Conservation (phyloP, 805 yeast genomes). For the Yamadazyma phyllophila region DNA sequence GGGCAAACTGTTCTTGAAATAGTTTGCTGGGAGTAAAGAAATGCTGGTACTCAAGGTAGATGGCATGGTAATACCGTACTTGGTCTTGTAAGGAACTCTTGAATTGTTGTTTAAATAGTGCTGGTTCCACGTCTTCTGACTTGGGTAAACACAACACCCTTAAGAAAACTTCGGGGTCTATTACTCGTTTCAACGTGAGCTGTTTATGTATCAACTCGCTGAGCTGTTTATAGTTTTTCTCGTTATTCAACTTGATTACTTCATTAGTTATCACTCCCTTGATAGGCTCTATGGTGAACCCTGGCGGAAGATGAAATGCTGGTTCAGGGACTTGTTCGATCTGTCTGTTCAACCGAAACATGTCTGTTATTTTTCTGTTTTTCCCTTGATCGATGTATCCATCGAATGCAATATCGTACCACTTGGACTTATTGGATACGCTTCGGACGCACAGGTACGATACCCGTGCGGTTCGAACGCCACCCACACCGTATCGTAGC, state of each 20-base stretch:
- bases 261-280: not conserved
- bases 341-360: not conserved
- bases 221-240: not conserved
- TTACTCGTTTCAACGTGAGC: not conserved
- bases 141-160: not conserved
- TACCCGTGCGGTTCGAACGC: not conserved
- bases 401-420: slow-evolving; percentile 4
- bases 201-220: not conserved
- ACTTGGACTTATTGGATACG: slow-evolving; percentile 1
- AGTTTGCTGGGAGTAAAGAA: not conserved
- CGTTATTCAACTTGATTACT: not conserved
- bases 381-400: not conserved
- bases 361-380: not conserved
- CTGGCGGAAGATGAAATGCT: not conserved
- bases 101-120: not conserved
- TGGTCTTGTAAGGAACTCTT: not conserved
- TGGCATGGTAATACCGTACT: not conserved
- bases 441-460: not conserved
- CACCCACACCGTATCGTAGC: slow-evolving; percentile 1
- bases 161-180: not conserved
- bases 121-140: not conserved
- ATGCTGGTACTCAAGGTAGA: not conserved
- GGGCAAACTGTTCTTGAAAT: slow-evolving; percentile 20
- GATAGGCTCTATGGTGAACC: not conserved
- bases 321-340: not conserved